phyloP scores from a whole-genome alignment of 768 basidiomycete genomes.

The Kwoniella dendrophila region DNA sequence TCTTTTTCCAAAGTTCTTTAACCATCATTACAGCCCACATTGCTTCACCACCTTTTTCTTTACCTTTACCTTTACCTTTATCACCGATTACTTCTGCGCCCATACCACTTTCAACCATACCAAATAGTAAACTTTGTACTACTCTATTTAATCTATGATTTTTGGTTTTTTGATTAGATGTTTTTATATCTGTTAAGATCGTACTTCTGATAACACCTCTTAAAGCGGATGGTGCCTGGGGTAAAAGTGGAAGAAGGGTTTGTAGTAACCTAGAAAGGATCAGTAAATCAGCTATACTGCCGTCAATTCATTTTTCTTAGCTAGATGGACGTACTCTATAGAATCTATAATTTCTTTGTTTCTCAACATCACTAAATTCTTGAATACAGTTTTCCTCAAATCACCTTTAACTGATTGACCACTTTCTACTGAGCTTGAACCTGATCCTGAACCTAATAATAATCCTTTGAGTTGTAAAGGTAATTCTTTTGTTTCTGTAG shows the following conservation, averaged over 20 bases:
- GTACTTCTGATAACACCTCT: conserved; percentile 88
- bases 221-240: conserved; percentile 85
- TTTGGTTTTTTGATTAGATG: conserved; percentile 81
- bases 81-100: conserved; percentile 76
- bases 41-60: conserved; percentile 72
- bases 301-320: too few species aligned
- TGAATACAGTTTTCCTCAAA: conserved; percentile 78
- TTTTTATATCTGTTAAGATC: conserved; percentile 88
- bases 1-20: conserved; percentile 91
- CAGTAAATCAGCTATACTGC: too few species aligned
- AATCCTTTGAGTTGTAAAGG: conserved; percentile 76
- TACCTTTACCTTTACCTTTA: conserved; percentile 63
- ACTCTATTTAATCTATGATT: conserved; percentile 96
- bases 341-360: conserved; percentile 92
- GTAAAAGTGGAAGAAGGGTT: conserved; percentile 89
- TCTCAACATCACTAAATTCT: conserved; percentile 87
- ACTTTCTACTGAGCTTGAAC: conserved; percentile 31
- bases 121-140: conserved; percentile 92
- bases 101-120: conserved; percentile 94
- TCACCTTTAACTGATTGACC: conserved; percentile 42
- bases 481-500: conserved; percentile 82
- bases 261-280: conserved; percentile 69
- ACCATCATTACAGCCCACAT: conserved; percentile 97
- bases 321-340: conserved; percentile 70
- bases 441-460: too few species aligned